Base-by-base conservation (phyloP, 441 rosid species). In the Brassica balearica region DNA sequence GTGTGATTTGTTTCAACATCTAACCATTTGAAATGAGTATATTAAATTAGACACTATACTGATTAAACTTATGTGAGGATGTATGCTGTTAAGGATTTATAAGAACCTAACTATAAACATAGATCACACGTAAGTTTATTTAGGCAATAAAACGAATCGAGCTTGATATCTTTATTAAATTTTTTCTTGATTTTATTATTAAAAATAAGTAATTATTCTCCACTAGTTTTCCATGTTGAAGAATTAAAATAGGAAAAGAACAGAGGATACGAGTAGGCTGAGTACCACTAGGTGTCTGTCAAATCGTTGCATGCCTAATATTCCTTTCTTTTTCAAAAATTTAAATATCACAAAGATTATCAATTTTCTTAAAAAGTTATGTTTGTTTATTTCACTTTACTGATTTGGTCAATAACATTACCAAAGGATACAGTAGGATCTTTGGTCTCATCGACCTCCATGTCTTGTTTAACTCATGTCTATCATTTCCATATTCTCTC, bases 251-350 rank as follows among this genome's bases (percentile, higher is more conserved):
- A 20, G 63, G 14, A 58, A 58, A 58, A 58, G 4, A 12, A 58
- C 64, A 59, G 14, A 59, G 64, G 64, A 25, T 22, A 20, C 20
- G 63, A 59, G 14, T 59, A 59, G 63, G 62, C 62, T 58, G 63
- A 20, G 63, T 58, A 58, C 29, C 63, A 58, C 63, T 58, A 58
- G 63, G 63, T 4, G 63, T 58, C 63, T 58, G 63, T 58, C 63
- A 58, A 58, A 58, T 58, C 63, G 63, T 22, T 55, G 63, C 63
- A 58, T 58, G 63, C 63, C 63, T 58, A 58, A 58, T 58, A 58
- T 58, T 58, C 63, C 63, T 9, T 58, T 58, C 63, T 58, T 10
- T 53, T 58, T 2, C 17, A 19, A 1, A 14, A 20, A 8, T 8
- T 58, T 58, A 58, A 20, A 58, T 58, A 1, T 20, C 14, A 58